Evolutionary conservation across 1,139 yeast genomes (phyloP).

Genomic region (Kodamaea anthophila): DNA sequence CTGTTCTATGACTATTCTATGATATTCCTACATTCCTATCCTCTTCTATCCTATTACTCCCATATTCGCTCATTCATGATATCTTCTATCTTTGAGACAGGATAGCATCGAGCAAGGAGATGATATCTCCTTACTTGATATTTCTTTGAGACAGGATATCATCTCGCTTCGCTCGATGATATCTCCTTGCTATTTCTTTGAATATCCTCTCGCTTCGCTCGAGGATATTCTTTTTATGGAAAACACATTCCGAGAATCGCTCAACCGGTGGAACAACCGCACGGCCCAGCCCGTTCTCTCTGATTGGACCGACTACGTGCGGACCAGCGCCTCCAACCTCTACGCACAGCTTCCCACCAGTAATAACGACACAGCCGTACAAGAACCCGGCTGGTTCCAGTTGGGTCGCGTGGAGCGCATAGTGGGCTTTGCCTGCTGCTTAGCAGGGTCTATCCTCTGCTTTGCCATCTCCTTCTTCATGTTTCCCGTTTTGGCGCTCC

Average conservation of each 20-base stretch:
- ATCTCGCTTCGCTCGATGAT: too few species aligned
- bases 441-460: conserved; percentile 71
- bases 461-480: conserved; percentile 76
- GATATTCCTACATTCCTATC: too few species aligned
- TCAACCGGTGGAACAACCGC: conserved; percentile 31
- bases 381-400: conserved; percentile 50
- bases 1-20: too few species aligned
- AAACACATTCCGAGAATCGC: conserved; percentile 37
- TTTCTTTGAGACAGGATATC: too few species aligned
- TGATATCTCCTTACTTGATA: too few species aligned
- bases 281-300: conserved; percentile 26
- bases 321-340: conserved; percentile 35
- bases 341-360: conserved; percentile 37
- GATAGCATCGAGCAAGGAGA: too few species aligned
- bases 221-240: too few species aligned
- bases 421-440: conserved; percentile 69
- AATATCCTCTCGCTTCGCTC: too few species aligned
- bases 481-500: conserved; percentile 82
- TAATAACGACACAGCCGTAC: conserved; percentile 17
- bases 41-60: too few species aligned
- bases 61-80: too few species aligned
- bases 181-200: too few species aligned
- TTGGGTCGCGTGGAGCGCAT: conserved; percentile 76
- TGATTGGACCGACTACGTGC: conserved; percentile 44
- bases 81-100: too few species aligned